Evolutionary conservation across 2,329 filamentous ascomycete genomes (phyloP).

Genomic region (Hypoxylon sp.): DNA sequence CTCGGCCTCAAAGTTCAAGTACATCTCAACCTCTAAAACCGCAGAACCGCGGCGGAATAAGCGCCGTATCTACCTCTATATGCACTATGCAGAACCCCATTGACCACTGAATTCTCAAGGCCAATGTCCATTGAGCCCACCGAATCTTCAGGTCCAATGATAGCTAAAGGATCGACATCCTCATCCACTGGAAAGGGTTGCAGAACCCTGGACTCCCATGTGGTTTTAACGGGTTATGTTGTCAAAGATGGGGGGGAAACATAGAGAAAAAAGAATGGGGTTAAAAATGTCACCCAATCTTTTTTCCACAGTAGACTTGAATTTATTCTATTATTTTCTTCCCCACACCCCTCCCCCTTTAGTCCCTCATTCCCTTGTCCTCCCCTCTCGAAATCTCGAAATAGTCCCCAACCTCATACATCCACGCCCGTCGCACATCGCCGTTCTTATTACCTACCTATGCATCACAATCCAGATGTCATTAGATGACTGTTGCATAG

Average conservation of each 20-base stretch:
- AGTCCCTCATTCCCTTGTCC: slow-evolving; percentile 15
- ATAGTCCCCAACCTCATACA: slow-evolving; percentile 12
- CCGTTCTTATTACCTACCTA: slow-evolving; percentile 22
- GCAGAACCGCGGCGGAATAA: not conserved
- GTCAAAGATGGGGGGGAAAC: slow-evolving; percentile 4
- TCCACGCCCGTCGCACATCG: slow-evolving; percentile 8
- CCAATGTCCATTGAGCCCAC: not conserved
- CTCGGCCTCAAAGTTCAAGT: not conserved
- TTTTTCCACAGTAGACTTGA: slow-evolving; percentile 1
- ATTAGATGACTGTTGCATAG: slow-evolving; percentile 30
- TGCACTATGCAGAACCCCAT: not conserved
- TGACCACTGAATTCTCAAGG: not conserved
- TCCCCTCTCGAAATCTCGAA: slow-evolving; percentile 14
- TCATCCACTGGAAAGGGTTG: slow-evolving; percentile 14
- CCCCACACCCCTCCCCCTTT: slow-evolving; percentile 17
- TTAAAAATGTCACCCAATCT: slow-evolving; percentile 21
- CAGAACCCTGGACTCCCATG: slow-evolving; percentile 26
- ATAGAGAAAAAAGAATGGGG: slow-evolving; percentile 7
- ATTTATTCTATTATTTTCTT: slow-evolving; percentile 4
- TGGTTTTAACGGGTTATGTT: slow-evolving; percentile 8
- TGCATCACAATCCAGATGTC: slow-evolving; percentile 21
- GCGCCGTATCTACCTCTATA: not conserved
- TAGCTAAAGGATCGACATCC: slow-evolving; percentile 16
- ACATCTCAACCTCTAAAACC: too few species aligned
- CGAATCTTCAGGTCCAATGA: slow-evolving; percentile 7